These are phyloP conservation scores for Dictyostelium brefeldianum DNA, from an alignment of 78 protist species.

Conservation along the genomic window DNA sequence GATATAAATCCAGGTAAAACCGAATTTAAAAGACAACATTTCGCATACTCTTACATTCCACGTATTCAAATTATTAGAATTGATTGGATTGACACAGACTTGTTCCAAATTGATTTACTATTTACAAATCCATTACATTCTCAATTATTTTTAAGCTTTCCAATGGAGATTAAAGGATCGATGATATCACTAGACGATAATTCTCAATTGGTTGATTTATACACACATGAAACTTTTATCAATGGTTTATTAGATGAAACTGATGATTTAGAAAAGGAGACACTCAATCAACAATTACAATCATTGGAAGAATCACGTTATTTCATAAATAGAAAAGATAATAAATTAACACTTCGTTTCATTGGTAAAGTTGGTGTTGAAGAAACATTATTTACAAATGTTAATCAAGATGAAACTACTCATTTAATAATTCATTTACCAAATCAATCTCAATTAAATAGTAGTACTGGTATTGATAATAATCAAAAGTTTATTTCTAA, in stretches of 20 bases:
- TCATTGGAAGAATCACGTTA: conserved; percentile 4
- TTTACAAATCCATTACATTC: conserved; percentile 58
- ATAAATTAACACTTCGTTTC: conserved; percentile 24
- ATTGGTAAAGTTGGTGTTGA: conserved; percentile 53
- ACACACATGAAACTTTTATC: conserved; percentile 22
- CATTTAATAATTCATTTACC: conserved; percentile 4
- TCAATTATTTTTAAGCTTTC: conserved; percentile 15
- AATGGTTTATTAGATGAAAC: conserved; percentile 47
- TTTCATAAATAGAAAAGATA: conserved; percentile 42
- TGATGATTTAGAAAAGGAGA: conserved; percentile 32
- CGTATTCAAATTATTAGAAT: neutral
- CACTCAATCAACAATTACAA: conserved; percentile 19
- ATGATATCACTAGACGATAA: conserved; percentile 51
- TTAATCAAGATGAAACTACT: neutral
- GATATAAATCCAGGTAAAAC: conserved; percentile 34
- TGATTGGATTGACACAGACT: conserved; percentile 27
- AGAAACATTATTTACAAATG: neutral
- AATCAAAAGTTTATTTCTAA: conserved; percentile 8
- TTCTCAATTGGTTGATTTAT: neutral
- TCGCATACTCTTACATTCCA: conserved; percentile 55
- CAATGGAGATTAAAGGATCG: neutral
- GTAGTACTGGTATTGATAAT: neutral
- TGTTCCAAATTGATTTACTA: conserved; percentile 1
- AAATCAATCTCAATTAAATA: neutral
- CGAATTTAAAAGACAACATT: conserved; percentile 66